phyloP scores from a whole-genome alignment of 1,284 basidiomycete species.

The Trametes versicolor region DNA sequence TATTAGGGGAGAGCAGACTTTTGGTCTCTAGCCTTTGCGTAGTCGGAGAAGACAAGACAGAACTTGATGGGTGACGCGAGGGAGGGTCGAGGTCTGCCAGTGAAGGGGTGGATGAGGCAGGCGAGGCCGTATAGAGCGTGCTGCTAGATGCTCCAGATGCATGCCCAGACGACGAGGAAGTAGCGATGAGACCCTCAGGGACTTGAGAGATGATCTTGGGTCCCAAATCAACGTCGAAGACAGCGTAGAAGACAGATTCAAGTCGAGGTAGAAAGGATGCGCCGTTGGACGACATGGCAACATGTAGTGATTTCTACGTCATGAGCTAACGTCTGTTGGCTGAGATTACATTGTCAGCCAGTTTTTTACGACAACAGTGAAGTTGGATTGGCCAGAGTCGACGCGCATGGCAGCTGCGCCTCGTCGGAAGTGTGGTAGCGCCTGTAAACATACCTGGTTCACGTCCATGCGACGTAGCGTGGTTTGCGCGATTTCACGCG shows the following conservation, averaged over 20 bases:
- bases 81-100: conserved; percentile 48
- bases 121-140: conserved; percentile 49
- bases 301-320: not conserved
- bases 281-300: conserved; percentile 58
- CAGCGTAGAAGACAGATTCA: conserved; percentile 88
- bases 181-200: conserved; percentile 83
- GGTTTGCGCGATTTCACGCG: too few relatives aligned
- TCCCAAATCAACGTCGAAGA: conserved; percentile 85
- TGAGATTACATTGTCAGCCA: not conserved
- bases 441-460: too few relatives aligned
- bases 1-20: conserved; percentile 58
- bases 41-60: conserved; percentile 55
- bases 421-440: too few relatives aligned
- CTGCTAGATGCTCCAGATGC: conserved; percentile 30
- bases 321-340: not conserved
- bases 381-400: too few relatives aligned
- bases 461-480: too few relatives aligned
- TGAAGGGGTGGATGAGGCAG: conserved; percentile 57
- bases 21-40: conserved; percentile 53
- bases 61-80: conserved; percentile 52
- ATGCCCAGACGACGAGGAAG: conserved; percentile 31
- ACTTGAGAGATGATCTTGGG: conserved; percentile 92
- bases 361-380: not conserved
- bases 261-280: conserved; percentile 83
- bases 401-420: too few relatives aligned